Percentiles rank a stretch among this genome's conserved stretches.
These are phyloP conservation scores for Aspergillus baeticus DNA, from an alignment of 495 filamentous ascomycete species.

Conservation along the genomic window DNA sequence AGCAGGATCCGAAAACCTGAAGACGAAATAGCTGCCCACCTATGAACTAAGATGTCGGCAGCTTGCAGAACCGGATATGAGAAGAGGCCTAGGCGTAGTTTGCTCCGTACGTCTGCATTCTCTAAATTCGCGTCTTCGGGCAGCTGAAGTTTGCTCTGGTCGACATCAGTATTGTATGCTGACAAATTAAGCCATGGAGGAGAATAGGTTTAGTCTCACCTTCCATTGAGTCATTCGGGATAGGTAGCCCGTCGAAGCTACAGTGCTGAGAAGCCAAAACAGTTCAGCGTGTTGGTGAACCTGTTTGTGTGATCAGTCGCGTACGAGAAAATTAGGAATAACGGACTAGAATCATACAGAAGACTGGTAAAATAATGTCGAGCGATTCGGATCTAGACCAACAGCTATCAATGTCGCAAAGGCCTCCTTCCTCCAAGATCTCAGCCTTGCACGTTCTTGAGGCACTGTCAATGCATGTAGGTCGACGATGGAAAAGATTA, in stretches of 20 bases:
- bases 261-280: constrained; percentile 94
- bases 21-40: constrained; percentile 39
- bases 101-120: constrained; percentile 49
- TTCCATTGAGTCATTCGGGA: constrained; percentile 99
- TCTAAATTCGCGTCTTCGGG: constrained; percentile 53
- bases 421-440: constrained; percentile 64
- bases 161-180: constrained; percentile 9
- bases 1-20: constrained; percentile 18
- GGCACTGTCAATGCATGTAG: constrained; percentile 85
- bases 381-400: constrained; percentile 72
- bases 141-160: constrained; percentile 67
- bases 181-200: too few relatives aligned
- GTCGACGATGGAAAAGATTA: constrained; percentile 86
- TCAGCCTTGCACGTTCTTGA: constrained; percentile 58
- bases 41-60: constrained; percentile 87
- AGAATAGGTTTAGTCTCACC: too few relatives aligned
- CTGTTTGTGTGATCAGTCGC: constrained; percentile 34
- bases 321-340: not conserved
- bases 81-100: constrained; percentile 86
- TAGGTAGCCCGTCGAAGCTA: constrained; percentile 84
- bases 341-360: constrained; percentile 41
- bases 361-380: constrained; percentile 84
- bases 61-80: constrained; percentile 96
- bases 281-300: constrained; percentile 80
- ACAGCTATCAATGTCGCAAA: constrained; percentile 80